Evolutionary conservation across 352 stramenopile genomes (phyloP).

Genomic region (Globisporangium lucens): DNA sequence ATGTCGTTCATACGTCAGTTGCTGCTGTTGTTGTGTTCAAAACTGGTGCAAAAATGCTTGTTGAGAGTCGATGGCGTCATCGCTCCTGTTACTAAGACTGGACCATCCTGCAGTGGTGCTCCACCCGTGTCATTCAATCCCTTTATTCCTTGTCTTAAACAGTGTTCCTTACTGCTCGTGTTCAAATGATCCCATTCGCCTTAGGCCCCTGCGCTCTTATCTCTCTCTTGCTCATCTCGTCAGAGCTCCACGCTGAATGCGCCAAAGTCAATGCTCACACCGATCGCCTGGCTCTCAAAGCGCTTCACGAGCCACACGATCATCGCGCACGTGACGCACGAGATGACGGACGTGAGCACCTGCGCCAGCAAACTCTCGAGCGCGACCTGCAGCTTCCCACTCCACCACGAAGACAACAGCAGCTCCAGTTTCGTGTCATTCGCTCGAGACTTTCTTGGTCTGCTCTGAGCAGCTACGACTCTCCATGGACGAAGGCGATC

Average conservation of each 20-base stretch:
- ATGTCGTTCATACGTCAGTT: no score
- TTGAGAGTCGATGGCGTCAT: no score
- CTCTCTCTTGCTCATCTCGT: background rate
- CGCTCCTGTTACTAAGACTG: no score
- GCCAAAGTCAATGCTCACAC: slow-evolving; percentile 9
- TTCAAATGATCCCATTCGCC: no score
- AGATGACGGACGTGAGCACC: slow-evolving; percentile 5
- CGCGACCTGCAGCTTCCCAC: background rate
- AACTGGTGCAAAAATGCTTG: no score
- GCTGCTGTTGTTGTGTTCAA: no score
- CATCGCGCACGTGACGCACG: background rate
- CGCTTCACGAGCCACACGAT: background rate
- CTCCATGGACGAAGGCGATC: background rate
- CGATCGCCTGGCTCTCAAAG: background rate
- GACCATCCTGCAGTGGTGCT: no score
- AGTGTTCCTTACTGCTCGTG: no score
- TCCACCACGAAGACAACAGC: background rate
- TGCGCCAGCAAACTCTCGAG: slow-evolving; percentile 2
- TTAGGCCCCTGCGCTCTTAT: no score
- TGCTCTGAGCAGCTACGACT: background rate
- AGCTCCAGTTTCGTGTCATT: background rate
- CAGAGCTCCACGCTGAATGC: slow-evolving; percentile 10
- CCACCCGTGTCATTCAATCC: no score
- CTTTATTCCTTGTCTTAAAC: no score
- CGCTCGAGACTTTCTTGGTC: background rate